Base-by-base conservation (phyloP, 2,329 filamentous ascomycete species). In the Penicillium sp. region DNA sequence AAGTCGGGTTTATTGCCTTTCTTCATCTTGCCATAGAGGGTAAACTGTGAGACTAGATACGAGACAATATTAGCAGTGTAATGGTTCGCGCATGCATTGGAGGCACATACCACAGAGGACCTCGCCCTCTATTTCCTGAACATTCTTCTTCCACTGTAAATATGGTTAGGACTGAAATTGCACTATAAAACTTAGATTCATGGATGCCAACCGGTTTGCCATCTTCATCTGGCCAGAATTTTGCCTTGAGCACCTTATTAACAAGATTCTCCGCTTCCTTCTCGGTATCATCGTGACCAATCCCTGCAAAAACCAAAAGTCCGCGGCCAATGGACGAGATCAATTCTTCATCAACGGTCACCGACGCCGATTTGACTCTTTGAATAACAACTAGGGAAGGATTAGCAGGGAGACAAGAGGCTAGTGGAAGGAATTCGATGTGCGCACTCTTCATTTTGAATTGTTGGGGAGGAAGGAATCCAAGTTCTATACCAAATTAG, bases 1-100 rank as follows among this genome's bases (percentile, higher is more conserved):
- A 99, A 99, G 73, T 96, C 90, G 33, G 95, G 96, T 74, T 96
- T 98, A 71, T 87, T 93, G 61, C 93, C 93, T 76, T 98, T 98
- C 71, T 93, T 96, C n/a, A 93, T 93, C 46, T 88, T 90, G 47
- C 92, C 96, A 49, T 96, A 83, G 10, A 99, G 84, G 2, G 95
- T 99, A 72, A 99, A 99, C 77, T 99, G 95, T 14, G 95, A 98
- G 46, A 99, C 93, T 96, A 48, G 5, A 31, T 8, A 27, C 5
- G 21, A 22, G 22, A 7, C 29, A n/a, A 6, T 33, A 43, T 37
- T 13, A 14, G n/a, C 22, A 35, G 14, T 21, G 3, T 10, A 14
- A 19, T 19, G 4, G 14, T 11, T 2, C 3, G 19, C 16, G 8
- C 39, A 42, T 42, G 39, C 4, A 42, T 42, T 21, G 19, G 19